Conservation (phyloP, 2,329 filamentous ascomycete genomes). For the Chalaropsis ovoidea region DNA sequence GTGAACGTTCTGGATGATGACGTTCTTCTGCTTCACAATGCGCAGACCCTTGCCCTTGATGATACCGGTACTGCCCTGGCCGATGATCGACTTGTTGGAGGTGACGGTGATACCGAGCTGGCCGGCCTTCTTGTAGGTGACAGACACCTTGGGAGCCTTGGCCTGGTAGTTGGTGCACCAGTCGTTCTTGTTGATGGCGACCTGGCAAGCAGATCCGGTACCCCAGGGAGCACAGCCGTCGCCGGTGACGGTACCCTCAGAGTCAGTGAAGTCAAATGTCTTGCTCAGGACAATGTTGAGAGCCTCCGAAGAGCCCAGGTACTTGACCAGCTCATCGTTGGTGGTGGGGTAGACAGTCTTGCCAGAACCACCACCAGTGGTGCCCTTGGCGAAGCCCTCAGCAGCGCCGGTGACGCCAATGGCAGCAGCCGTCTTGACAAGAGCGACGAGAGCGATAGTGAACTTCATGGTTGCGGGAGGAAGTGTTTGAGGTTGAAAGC, state of each 20-base stretch:
- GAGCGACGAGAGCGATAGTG: constrained; percentile 27
- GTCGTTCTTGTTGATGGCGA: constrained; percentile 49
- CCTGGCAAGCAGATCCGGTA: constrained; percentile 44
- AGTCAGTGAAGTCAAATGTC: constrained; percentile 46
- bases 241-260: constrained; percentile 43
- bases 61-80: constrained; percentile 42
- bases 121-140: constrained; percentile 44
- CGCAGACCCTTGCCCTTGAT: constrained; percentile 50
- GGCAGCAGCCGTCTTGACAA: constrained; percentile 29
- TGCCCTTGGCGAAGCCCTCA: constrained; percentile 40
- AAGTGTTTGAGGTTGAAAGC: not conserved
- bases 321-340: constrained; percentile 47
- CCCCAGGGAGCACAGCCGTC: constrained; percentile 51
- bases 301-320: constrained; percentile 44
- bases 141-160: constrained; percentile 39
- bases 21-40: constrained; percentile 38
- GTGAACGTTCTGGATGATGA: constrained; percentile 51
- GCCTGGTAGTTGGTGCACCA: constrained; percentile 51
- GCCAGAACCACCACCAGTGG: constrained; percentile 51
- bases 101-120: constrained; percentile 41
- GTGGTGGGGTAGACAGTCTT: constrained; percentile 44
- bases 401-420: constrained; percentile 32
- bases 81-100: constrained; percentile 50
- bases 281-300: constrained; percentile 51
- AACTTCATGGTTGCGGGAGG: constrained; percentile 27